Conservation (phyloP, 2,329 filamentous ascomycete species). For the Clarireedia sp. region DNA sequence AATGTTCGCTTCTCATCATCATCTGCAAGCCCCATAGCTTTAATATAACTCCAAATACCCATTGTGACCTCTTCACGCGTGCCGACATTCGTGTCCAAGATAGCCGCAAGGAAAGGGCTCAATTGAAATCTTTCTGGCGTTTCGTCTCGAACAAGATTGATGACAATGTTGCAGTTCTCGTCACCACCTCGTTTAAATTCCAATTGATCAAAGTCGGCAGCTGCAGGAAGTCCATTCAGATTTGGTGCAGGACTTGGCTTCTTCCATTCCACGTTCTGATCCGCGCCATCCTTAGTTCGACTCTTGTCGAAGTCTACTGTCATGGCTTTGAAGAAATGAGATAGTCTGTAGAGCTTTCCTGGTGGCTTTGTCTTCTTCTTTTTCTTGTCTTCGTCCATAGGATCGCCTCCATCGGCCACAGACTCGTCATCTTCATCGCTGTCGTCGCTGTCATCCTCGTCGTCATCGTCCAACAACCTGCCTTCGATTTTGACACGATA, state of each 20-base stretch:
- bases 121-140: constrained; percentile 77
- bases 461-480: constrained; percentile 65
- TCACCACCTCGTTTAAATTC: constrained; percentile 89
- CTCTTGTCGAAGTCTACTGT: constrained; percentile 64
- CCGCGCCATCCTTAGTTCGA: constrained; percentile 45
- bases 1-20: constrained; percentile 93
- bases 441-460: constrained; percentile 43
- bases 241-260: constrained; percentile 56
- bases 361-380: constrained; percentile 33
- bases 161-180: constrained; percentile 83
- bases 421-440: constrained; percentile 42
- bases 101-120: constrained; percentile 69
- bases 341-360: constrained; percentile 51
- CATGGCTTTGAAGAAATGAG: constrained; percentile 76
- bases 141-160: constrained; percentile 80
- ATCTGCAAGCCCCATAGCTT: constrained; percentile 76
- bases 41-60: constrained; percentile 93
- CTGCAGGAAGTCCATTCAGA: constrained; percentile 44
- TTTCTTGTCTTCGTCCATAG: constrained; percentile 49
- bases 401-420: constrained; percentile 29
- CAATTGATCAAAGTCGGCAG: constrained; percentile 79
- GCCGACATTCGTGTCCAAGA: constrained; percentile 80
- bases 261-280: constrained; percentile 73
- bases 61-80: constrained; percentile 82
- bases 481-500: constrained; percentile 93